A percentile compares a stretch with the other conserved stretches of the same genome.
Conservation (phyloP, 2,329 filamentous ascomycete species). For the Hansfordia pulvinata region DNA sequence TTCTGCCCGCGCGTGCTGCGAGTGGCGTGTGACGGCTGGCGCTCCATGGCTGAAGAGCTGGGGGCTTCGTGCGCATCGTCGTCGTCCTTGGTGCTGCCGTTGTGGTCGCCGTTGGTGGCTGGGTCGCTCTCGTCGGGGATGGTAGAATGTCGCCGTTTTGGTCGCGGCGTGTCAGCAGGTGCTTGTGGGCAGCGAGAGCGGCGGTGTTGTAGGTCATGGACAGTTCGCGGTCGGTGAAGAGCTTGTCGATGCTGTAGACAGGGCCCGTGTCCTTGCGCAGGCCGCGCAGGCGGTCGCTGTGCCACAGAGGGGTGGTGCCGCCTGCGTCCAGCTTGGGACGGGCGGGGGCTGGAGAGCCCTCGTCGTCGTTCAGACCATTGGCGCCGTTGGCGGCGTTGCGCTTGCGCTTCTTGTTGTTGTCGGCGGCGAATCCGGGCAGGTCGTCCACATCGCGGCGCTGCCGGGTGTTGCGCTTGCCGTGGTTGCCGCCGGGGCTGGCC, state of each 20-base stretch:
- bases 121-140: slow-evolving; percentile 40
- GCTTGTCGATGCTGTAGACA: slow-evolving; percentile 53
- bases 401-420: slow-evolving; percentile 48
- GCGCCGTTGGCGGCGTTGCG: slow-evolving; percentile 28
- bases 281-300: slow-evolving; percentile 41
- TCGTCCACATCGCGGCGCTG: slow-evolving; percentile 49
- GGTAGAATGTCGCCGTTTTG: slow-evolving; percentile 33
- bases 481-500: slow-evolving; percentile 47
- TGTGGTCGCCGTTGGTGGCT: slow-evolving; percentile 34
- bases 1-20: slow-evolving; percentile 43
- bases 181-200: slow-evolving; percentile 47
- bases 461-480: slow-evolving; percentile 49
- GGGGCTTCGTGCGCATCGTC: too few species aligned
- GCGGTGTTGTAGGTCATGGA: slow-evolving; percentile 51
- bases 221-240: slow-evolving; percentile 58
- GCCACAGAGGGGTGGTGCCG: slow-evolving; percentile 48
- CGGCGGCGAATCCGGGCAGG: slow-evolving; percentile 36
- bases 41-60: too few species aligned
- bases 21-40: slow-evolving; percentile 49
- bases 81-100: slow-evolving; percentile 34
- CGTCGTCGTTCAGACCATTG: slow-evolving; percentile 30
- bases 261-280: slow-evolving; percentile 42
- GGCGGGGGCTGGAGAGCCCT: slow-evolving; percentile 47
- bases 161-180: slow-evolving; percentile 43
- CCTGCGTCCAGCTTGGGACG: slow-evolving; percentile 41